Conservation (phyloP, 2,329 filamentous ascomycete genomes). For the Xylariales sp. region DNA sequence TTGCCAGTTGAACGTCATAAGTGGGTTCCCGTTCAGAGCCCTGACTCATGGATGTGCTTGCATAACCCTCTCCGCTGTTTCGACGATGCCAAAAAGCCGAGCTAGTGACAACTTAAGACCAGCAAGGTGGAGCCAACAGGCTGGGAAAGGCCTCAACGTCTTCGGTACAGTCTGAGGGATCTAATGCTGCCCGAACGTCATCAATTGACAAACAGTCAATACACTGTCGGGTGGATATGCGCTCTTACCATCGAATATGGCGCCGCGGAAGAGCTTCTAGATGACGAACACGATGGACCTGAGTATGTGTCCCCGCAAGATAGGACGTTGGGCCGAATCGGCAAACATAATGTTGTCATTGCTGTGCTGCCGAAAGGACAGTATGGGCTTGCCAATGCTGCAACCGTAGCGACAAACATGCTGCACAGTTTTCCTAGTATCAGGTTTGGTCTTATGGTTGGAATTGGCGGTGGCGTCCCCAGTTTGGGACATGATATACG, state of each 20-base stretch:
- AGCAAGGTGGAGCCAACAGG: no score
- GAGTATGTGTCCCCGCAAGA: slow-evolving; percentile 19
- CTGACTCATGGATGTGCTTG: no score
- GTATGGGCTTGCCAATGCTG: slow-evolving; percentile 20
- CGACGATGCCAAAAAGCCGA: no score
- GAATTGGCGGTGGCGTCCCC: slow-evolving; percentile 26
- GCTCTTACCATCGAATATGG: slow-evolving; percentile 30
- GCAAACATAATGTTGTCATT: slow-evolving; percentile 30
- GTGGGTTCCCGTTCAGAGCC: no score
- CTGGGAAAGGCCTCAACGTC: no score
- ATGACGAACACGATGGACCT: slow-evolving; percentile 27
- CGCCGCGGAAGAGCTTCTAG: slow-evolving; percentile 33
- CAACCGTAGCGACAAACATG: slow-evolving; percentile 19
- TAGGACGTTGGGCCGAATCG: slow-evolving; percentile 23
- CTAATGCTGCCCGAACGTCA: no score
- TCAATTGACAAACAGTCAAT: no score
- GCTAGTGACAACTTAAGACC: no score
- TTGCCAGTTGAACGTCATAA: no score
- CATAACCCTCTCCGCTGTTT: no score
- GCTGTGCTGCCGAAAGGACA: slow-evolving; percentile 18
- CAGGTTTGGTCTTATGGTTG: slow-evolving; percentile 25
- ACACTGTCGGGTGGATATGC: slow-evolving; percentile 40
- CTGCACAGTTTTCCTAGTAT: slow-evolving; percentile 21
- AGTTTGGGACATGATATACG: slow-evolving; percentile 23
- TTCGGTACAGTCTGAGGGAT: no score